Conservation (phyloP, 2,329 filamentous ascomycete species). For the Aspergillus niger region DNA sequence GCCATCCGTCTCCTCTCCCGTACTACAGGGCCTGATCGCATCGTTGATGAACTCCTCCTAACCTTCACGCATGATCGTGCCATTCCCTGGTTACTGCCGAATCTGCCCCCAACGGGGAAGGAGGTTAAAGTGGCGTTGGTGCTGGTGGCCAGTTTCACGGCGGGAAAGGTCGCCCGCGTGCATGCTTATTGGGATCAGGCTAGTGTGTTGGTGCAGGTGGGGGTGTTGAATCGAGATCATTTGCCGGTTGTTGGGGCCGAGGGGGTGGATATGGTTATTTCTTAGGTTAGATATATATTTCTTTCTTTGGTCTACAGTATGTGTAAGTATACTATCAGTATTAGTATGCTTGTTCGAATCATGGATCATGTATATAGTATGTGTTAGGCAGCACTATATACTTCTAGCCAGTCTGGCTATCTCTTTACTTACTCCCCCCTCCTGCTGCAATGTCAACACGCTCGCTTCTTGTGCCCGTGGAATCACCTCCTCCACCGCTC, state of each 20-base stretch:
- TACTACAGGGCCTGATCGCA: conserved; percentile 57
- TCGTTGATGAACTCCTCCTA: conserved; percentile 61
- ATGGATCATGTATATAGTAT: too few species aligned
- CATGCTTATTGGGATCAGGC: conserved; percentile 66
- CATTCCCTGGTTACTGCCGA: conserved; percentile 60
- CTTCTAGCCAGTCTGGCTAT: conserved; percentile 18
- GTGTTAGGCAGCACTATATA: background rate
- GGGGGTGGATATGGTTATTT: conserved; percentile 26
- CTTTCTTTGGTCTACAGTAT: background rate
- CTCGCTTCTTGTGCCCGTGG: conserved; percentile 79
- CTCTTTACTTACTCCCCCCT: conserved; percentile 63
- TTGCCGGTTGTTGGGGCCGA: conserved; percentile 41
- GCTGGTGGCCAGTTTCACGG: conserved; percentile 48
- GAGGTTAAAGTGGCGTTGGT: conserved; percentile 58
- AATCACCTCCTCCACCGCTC: conserved; percentile 63
- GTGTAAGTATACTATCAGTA: too few species aligned
- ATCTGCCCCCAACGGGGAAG: conserved; percentile 55
- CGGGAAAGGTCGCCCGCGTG: conserved; percentile 47
- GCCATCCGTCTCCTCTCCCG: conserved; percentile 56
- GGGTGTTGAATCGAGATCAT: conserved; percentile 50
- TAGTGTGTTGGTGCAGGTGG: conserved; percentile 60
- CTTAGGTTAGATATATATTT: background rate
- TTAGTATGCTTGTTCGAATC: too few species aligned
- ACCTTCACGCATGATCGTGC: conserved; percentile 57
- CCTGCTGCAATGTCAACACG: conserved; percentile 73